Evolutionary conservation across 805 yeast species (phyloP), one percentile per base, ranked within the genome.

Genomic region (Wickerhamomyces chambardii): DNA sequence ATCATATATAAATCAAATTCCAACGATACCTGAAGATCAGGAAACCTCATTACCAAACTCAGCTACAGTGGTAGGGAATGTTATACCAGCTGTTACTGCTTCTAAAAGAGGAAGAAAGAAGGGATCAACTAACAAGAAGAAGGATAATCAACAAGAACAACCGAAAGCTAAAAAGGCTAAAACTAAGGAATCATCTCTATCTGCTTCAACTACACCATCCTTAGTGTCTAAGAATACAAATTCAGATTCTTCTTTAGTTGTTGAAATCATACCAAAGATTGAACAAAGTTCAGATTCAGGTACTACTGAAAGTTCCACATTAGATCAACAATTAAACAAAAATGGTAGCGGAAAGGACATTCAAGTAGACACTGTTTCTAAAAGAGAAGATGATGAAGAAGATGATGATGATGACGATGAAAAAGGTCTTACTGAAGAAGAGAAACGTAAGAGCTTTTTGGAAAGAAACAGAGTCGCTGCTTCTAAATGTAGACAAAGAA

Each of bases 381-480:
- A 21, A 15, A 41, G 43, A 28, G 41, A 35, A 3, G 38, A 36
- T 9, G 38, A 36, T 25, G 19, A 6, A 8, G 18, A 30, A 7
- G 29, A 21, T 2, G 27, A 30, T 15, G 30, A 31, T 18, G 14
- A 38, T 18, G 37, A 36, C 21, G 34, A 52, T 59, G 36, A 73
- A 19, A 19, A 7, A 8, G 22, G 10, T 66, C 15, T 72, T 72
- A 37, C 84, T 60, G 56, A 84, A 64, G 95, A 84, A 59, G 72
- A 80, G 60, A 86, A 84, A 51, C 72, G 89, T 43, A 76, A 69
- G 53, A 79, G 66, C 51, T 90, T 75, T 49, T 59, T 92, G 44
- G 98, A 92, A 54, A 69, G 97, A 43, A 92, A 92, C 57, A 70
- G 98, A 38, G 75, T 92, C 9, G 98, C 98, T 0, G 98, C 98